Evolutionary conservation across 2,329 filamentous ascomycete species (phyloP).

Genomic region (Diaporthe citriasiana): DNA sequence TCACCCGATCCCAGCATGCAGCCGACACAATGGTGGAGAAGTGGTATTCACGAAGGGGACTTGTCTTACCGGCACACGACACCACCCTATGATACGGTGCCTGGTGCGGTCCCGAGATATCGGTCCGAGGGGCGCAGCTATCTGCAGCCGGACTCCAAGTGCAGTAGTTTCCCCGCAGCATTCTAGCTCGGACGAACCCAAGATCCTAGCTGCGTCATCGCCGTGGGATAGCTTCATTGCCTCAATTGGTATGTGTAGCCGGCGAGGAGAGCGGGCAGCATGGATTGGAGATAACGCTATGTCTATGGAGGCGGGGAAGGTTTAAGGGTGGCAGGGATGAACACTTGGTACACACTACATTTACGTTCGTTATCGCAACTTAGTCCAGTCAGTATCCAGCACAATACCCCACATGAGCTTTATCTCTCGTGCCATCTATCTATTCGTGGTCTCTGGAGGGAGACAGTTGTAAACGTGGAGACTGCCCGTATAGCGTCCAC

Average conservation of each 20-base stretch:
- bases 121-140: constrained; percentile 7
- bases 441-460: too few species aligned
- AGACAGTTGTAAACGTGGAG: too few species aligned
- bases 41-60: background rate
- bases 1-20: background rate
- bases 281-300: background rate
- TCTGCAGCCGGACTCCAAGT: background rate
- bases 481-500: too few species aligned
- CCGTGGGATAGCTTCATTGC: constrained; percentile 14
- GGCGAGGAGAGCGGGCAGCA: background rate
- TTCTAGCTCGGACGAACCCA: background rate
- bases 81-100: background rate
- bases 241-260: background rate
- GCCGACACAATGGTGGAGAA: background rate
- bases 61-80: background rate
- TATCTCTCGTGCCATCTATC: constrained; percentile 15
- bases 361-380: background rate
- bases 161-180: constrained; percentile 27
- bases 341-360: too few species aligned
- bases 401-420: constrained; percentile 22
- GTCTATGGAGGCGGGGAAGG: background rate
- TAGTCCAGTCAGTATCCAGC: background rate
- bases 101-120: background rate
- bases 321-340: background rate
- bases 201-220: constrained; percentile 15